Percentiles rank a stretch among this genome's conserved stretches.
These are phyloP conservation scores for Fusarium napiforme DNA, from an alignment of 2,329 filamentous ascomycete genomes.

Conservation along the genomic window DNA sequence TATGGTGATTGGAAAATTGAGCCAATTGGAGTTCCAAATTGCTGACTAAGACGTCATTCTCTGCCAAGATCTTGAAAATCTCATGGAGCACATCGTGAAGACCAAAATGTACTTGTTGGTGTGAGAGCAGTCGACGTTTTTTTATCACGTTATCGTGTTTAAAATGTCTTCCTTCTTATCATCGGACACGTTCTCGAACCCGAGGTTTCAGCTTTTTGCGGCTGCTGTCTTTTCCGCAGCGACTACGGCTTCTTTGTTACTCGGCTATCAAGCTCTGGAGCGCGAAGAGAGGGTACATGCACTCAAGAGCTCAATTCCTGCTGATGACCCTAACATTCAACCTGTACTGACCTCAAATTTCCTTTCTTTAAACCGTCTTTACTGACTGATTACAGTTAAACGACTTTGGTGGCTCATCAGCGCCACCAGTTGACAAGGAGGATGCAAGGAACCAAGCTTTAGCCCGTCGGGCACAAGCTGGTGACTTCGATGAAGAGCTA, in stretches of 20 bases:
- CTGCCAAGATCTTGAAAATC: slow-evolving; percentile 22
- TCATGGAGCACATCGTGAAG: slow-evolving; percentile 1
- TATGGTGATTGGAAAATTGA: slow-evolving; percentile 23
- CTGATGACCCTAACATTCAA: slow-evolving; percentile 32
- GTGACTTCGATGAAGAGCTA: slow-evolving; percentile 79
- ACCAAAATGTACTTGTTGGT: not conserved
- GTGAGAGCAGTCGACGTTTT: not conserved
- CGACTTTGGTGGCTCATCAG: slow-evolving; percentile 66
- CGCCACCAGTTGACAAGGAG: slow-evolving; percentile 64
- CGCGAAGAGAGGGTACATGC: slow-evolving; percentile 64
- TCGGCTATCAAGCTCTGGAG: slow-evolving; percentile 71
- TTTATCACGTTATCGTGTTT: slow-evolving; percentile 24
- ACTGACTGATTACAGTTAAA: slow-evolving; percentile 62
- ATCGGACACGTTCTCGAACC: slow-evolving; percentile 56
- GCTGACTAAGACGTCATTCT: slow-evolving; percentile 38
- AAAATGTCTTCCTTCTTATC: slow-evolving; percentile 57
- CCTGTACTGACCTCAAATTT: slow-evolving; percentile 23
- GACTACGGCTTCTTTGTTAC: slow-evolving; percentile 67
- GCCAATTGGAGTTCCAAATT: slow-evolving; percentile 20
- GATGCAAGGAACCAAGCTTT: slow-evolving; percentile 69
- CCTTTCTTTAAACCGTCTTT: not conserved
- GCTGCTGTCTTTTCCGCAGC: slow-evolving; percentile 75
- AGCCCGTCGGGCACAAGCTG: slow-evolving; percentile 68
- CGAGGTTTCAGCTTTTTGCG: slow-evolving; percentile 71
- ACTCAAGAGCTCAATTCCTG: slow-evolving; percentile 70